A percentile compares a stretch with the other conserved stretches of the same genome.
Evolutionary conservation across 805 yeast species (phyloP).

Genomic region (Saccharomycopsis guyanensis): DNA sequence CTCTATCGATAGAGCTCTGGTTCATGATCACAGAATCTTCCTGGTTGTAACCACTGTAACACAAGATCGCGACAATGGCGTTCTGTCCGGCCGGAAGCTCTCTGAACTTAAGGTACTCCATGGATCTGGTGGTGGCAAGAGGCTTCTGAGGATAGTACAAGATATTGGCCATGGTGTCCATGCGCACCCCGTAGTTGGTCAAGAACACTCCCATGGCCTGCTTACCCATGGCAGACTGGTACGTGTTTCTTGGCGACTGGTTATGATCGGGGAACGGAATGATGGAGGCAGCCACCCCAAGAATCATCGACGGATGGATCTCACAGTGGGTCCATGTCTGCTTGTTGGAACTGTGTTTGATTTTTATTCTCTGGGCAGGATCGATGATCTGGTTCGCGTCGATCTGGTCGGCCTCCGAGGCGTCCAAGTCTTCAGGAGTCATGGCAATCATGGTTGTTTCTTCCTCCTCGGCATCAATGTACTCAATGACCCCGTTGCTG

Average conservation of each 20-base stretch:
- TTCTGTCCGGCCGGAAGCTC: slow-evolving; percentile 99
- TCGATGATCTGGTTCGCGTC: slow-evolving; percentile 42
- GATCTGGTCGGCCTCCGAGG: slow-evolving; percentile 42
- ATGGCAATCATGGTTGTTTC: slow-evolving; percentile 97
- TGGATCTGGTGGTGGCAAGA: slow-evolving; percentile 92
- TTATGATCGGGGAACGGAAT: slow-evolving; percentile 99
- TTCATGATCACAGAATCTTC: slow-evolving; percentile 99
- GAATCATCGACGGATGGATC: slow-evolving; percentile 97
- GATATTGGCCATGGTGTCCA: slow-evolving; percentile 99
- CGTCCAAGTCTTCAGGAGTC: slow-evolving; percentile 94
- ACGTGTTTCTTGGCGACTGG: slow-evolving; percentile 98
- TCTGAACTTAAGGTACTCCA: slow-evolving; percentile 95
- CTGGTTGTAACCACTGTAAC: slow-evolving; percentile 98
- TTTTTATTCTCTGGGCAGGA: slow-evolving; percentile 82
- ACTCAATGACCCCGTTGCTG: slow-evolving; percentile 84
- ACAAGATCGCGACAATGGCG: slow-evolving; percentile 95
- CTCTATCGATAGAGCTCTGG: slow-evolving; percentile 95
- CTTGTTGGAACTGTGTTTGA: slow-evolving; percentile 49
- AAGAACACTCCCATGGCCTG: slow-evolving; percentile 99
- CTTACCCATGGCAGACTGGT: slow-evolving; percentile 99
- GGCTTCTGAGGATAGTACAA: slow-evolving; percentile 97
- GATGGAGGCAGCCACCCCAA: slow-evolving; percentile 97
- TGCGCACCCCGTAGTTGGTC: slow-evolving; percentile 91
- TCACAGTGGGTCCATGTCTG: slow-evolving; percentile 97
- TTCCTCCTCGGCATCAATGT: slow-evolving; percentile 98